phyloP scores from a whole-genome alignment of 805 yeast species.

The Nakazawaea sp. region DNA sequence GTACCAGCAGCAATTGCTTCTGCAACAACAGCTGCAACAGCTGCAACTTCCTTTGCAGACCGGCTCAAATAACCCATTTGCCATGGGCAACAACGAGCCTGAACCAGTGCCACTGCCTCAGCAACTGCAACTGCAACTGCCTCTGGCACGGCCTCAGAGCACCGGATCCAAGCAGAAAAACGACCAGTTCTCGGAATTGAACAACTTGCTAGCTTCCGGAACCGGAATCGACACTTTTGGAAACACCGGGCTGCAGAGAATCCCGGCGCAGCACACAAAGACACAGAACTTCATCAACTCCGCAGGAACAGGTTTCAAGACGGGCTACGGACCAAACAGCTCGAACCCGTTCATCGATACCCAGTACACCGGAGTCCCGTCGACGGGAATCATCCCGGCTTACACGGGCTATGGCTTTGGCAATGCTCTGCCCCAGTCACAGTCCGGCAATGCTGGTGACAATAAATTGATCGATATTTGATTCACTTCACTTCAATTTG shows the following conservation, averaged over 20 bases:
- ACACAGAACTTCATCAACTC: slow-evolving; percentile 79
- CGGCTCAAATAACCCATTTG: slow-evolving; percentile 78
- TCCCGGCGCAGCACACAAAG: slow-evolving; percentile 89
- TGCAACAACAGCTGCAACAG: slow-evolving; percentile 29
- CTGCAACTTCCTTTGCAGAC: slow-evolving; percentile 55
- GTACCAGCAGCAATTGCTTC: slow-evolving; percentile 17
- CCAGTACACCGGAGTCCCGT: slow-evolving; percentile 70
- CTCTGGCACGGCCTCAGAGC: slow-evolving; percentile 33
- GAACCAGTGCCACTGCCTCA: slow-evolving; percentile 20
- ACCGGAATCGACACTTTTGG: slow-evolving; percentile 94
- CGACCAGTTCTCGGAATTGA: slow-evolving; percentile 63
- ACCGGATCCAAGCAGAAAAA: slow-evolving; percentile 49
- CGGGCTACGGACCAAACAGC: slow-evolving; percentile 33
- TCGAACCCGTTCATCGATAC: slow-evolving; percentile 64
- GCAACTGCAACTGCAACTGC: slow-evolving; percentile 19
- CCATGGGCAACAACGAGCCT: slow-evolving; percentile 24
- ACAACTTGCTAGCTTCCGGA: slow-evolving; percentile 73
- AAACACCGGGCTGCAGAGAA: slow-evolving; percentile 73
- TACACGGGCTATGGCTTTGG: slow-evolving; percentile 96
- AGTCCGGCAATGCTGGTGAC: slow-evolving; percentile 1
- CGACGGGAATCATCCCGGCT: slow-evolving; percentile 63
- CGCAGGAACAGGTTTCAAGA: slow-evolving; percentile 76
- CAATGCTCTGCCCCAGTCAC: slow-evolving; percentile 41
- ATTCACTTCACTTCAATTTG: no score
- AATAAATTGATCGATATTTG: slow-evolving; percentile 41